Evolutionary conservation across 108 stramenopile genomes (phyloP).

Genomic region (Cylindrotheca fusiformis): DNA sequence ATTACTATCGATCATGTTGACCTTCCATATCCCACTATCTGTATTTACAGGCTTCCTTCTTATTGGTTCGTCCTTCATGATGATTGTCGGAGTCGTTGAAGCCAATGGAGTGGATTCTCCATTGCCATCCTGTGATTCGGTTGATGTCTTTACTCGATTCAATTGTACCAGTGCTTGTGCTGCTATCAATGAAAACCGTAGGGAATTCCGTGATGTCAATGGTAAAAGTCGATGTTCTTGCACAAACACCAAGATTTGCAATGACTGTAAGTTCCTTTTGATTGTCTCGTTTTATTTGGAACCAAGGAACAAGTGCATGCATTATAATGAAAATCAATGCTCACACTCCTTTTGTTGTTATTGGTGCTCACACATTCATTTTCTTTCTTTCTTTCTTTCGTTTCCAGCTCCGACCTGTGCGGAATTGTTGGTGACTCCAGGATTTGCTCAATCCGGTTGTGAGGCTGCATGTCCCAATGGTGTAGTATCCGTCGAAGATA

Average conservation of each 20-base stretch:
- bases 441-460: slow-evolving; percentile 6
- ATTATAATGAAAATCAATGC: not conserved
- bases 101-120: no score
- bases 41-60: no score
- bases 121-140: slow-evolving; percentile 5
- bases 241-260: not conserved
- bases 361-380: not conserved
- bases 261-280: slow-evolving; percentile 3
- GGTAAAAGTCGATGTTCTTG: slow-evolving; percentile 6
- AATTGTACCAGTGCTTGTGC: slow-evolving; percentile 7
- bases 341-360: not conserved
- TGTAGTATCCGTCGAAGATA: slow-evolving; percentile 4
- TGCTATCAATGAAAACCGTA: not conserved
- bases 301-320: not conserved
- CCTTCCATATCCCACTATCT: no score
- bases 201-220: slow-evolving; percentile 5
- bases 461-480: not conserved
- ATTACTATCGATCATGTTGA: no score
- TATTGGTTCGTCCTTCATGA: no score
- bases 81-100: no score
- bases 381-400: not conserved
- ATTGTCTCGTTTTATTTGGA: no score
- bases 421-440: slow-evolving; percentile 13
- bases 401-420: slow-evolving; percentile 12
- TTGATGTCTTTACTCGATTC: not conserved